A percentile compares a stretch with the other conserved stretches of the same genome.
Evolutionary conservation across 2,329 filamentous ascomycete genomes (phyloP).

Genomic region (Chaetoscypha palmicola): DNA sequence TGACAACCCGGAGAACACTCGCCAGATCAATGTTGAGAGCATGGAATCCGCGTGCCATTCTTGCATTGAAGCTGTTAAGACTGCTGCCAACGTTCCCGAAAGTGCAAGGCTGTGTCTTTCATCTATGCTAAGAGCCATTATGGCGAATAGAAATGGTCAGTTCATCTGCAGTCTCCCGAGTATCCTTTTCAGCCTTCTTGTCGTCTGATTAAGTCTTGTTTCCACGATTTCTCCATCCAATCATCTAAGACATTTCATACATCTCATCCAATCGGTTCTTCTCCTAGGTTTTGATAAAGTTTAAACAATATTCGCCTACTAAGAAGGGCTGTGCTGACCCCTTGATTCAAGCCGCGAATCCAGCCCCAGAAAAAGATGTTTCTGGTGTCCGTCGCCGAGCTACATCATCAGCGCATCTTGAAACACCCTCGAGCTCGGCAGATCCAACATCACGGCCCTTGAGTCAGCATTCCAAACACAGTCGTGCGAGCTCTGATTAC

Average conservation of each 20-base stretch:
- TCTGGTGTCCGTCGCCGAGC: conserved; percentile 48
- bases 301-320: background rate
- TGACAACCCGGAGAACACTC: conserved; percentile 64
- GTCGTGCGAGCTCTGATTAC: conserved; percentile 64
- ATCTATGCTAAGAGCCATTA: conserved; percentile 64
- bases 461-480: conserved; percentile 59
- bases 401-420: conserved; percentile 55
- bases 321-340: conserved; percentile 6
- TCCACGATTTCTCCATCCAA: background rate
- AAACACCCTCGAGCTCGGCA: conserved; percentile 41
- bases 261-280: background rate
- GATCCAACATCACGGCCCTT: conserved; percentile 46
- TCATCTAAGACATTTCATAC: background rate
- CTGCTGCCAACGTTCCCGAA: conserved; percentile 62
- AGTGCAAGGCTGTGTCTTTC: conserved; percentile 70
- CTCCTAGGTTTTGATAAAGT: background rate
- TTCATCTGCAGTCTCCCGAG: conserved; percentile 31
- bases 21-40: conserved; percentile 62
- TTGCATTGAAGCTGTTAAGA: conserved; percentile 66
- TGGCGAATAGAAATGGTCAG: conserved; percentile 63
- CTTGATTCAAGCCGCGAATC: conserved; percentile 11
- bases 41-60: conserved; percentile 62
- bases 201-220: background rate
- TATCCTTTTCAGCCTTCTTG: background rate
- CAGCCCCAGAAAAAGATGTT: conserved; percentile 11